Base-by-base conservation (phyloP, 345 rosid genomes). In the Heritiera fomes region DNA sequence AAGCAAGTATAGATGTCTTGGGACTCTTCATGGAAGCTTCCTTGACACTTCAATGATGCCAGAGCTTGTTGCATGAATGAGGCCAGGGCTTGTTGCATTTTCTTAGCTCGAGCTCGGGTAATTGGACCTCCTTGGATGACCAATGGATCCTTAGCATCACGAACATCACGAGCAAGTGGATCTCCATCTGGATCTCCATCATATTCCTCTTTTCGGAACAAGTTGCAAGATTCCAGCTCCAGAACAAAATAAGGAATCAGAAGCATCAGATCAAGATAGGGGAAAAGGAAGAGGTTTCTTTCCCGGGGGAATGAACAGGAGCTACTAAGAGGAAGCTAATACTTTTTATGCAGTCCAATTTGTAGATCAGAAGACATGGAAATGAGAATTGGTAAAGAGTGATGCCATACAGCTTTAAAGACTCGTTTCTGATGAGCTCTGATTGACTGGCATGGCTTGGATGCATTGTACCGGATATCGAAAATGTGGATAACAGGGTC, bases 401-500 rank as follows among this genome's bases (percentile, higher is more conserved):
- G 80, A 75, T 95, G 94, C 97, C 97, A 95, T 47, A 82, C 92
- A 47, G 98, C 99, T 85, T 91, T 93, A 52, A 93, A 90, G 71
- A 95, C 99, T 3, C 98, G 85, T 79, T 92, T 93, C 80, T 88
- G 91, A 82, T 95, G 99, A 60, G 99, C 98, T 86, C 81, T 85
- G 71, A 95, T 80, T 0, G 98, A 93, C 58, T 95, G 99, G 8
- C 96, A 86, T 14, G 99, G 99, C 84, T 80, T 90, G 73, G 77
- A 80, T 58, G 91, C 87, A 84, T 88, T 90, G 82, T 92, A 90
- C 87, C 98, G 88, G 77, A 95, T 90, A 79, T 95, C 99, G 61
- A 95, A 95, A 53, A 95, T 63, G 82, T 95, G 99, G 75, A 95
- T 92, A 59, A 88, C 80, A 15, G 99, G 99, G 52, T 95, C 99